Percentiles rank a stretch among this genome's conserved stretches.
phyloP scores from a whole-genome alignment of 2,329 filamentous ascomycete genomes.

The Exophiala alcalophila region DNA sequence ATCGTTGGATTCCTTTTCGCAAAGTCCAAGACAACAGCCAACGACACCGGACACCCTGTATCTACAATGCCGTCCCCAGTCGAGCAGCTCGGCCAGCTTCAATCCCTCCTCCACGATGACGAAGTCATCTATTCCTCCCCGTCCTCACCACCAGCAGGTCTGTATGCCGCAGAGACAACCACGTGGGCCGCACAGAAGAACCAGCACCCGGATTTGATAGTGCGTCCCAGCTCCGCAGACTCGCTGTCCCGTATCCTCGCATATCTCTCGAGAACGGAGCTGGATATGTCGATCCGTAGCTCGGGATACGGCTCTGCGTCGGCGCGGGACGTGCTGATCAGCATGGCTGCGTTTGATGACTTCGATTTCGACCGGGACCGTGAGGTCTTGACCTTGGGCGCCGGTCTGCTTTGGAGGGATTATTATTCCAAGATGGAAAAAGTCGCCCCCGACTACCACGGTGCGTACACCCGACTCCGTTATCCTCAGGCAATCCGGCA shows the following conservation, averaged over 20 bases:
- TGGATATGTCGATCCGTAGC: conserved; percentile 40
- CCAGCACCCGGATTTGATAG: conserved; percentile 35
- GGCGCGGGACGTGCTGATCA: conserved; percentile 39
- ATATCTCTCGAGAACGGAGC: conserved; percentile 33
- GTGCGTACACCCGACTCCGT: conserved; percentile 26
- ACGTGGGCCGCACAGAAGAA: conserved; percentile 38
- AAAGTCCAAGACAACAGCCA: neutral
- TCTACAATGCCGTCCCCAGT: too few species aligned
- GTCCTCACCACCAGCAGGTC: too few species aligned
- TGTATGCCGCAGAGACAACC: conserved; percentile 28
- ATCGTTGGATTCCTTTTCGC: neutral
- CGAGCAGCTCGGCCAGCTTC: conserved; percentile 4
- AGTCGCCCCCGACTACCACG: conserved; percentile 35
- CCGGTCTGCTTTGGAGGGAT: conserved; percentile 39
- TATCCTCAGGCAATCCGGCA: too few species aligned
- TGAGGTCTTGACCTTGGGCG: conserved; percentile 36
- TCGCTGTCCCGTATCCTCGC: conserved; percentile 34
- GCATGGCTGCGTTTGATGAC: conserved; percentile 37
- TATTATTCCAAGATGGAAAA: conserved; percentile 38
- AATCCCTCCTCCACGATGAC: conserved; percentile 1
- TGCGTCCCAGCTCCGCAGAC: conserved; percentile 34
- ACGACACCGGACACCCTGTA: neutral
- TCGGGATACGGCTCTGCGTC: conserved; percentile 39
- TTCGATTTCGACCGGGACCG: conserved; percentile 36
- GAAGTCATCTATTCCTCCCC: conserved; percentile 6